Evolutionary conservation across 139 green algal genomes (phyloP), one percentile per base, ranked within the genome.

Genomic region (Chlamydomonas sp.): DNA sequence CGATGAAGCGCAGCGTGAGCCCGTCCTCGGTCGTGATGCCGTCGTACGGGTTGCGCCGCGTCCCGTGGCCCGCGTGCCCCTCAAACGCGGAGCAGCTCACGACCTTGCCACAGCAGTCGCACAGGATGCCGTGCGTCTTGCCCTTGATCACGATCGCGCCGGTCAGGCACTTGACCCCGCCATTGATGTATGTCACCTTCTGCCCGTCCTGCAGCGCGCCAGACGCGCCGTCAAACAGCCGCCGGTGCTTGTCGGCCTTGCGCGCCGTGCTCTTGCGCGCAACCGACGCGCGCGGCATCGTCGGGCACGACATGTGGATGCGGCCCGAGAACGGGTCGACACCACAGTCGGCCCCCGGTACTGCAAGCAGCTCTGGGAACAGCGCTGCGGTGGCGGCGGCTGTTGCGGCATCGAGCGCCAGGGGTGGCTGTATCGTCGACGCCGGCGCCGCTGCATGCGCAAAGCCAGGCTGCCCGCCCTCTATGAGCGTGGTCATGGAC

Each of bases 11-110:
- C 61, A 96, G 82, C 2, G 77, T 86, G 43, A 85, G 30, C 29
- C 83, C 84, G 5, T 84, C 71, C 5, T 76, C 75, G 16, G 81
- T 90, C 67, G 81, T 79, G 49, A 93, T 95, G 73, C 84, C 84
- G 60, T 95, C 86, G 66, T 93, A 96, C 1, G 88, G 89, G 35
- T 88, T 87, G 20, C 89, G 81, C 20, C 84, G 76, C 33, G 77
- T 71, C 28, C 67, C 72, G 39, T 79, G 68, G 35, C 77, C 83
- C 22, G 90, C 90, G 58, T 96, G 90, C 16, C 77, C 72, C 79
- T 97, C 91, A 73, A 97, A 97, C 64, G 80, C 70, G 0, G 87
- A 90, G 54, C 83, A 88, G 61, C 75, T 89, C 39, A 92, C 72
- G 28, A 97, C 79, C 43, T 73, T 66, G 67, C 83, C 77, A 83